These are phyloP conservation scores for Taxillus chinensis DNA, from an alignment of 164 flowering plant species.

Conservation along the genomic window DNA sequence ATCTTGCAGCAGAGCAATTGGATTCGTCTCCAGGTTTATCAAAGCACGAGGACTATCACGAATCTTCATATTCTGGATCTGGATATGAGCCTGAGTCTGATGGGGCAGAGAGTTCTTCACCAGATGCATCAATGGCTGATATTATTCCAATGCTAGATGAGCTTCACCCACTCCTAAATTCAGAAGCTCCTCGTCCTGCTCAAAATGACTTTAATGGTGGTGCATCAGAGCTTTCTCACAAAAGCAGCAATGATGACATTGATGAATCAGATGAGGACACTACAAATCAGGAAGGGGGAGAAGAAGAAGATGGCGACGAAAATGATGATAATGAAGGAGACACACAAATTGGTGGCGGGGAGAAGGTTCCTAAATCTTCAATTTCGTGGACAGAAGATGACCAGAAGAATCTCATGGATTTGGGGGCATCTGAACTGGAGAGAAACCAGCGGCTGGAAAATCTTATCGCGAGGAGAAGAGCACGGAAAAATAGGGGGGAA, in stretches of 20 bases:
- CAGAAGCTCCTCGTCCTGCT: slow-evolving; percentile 38
- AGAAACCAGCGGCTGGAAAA: slow-evolving; percentile 77
- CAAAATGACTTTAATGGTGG: slow-evolving; percentile 29
- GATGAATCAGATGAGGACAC: slow-evolving; percentile 38
- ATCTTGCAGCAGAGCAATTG: slow-evolving; percentile 13
- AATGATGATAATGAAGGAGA: slow-evolving; percentile 16
- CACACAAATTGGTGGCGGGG: slow-evolving; percentile 21
- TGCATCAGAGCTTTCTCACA: slow-evolving; percentile 25
- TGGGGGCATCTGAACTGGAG: slow-evolving; percentile 56
- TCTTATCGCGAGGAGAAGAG: slow-evolving; percentile 72
- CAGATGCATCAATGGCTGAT: slow-evolving; percentile 91
- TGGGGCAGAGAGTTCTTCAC: slow-evolving; percentile 81
- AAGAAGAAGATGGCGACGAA: slow-evolving; percentile 31
- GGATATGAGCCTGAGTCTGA: slow-evolving; percentile 60
- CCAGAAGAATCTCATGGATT: slow-evolving; percentile 80
- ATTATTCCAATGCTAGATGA: slow-evolving; percentile 89
- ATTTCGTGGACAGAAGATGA: slow-evolving; percentile 91
- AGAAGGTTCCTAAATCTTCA: slow-evolving; percentile 40
- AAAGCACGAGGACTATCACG: slow-evolving; percentile 17
- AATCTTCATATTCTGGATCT: slow-evolving; percentile 40
- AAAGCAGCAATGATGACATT: slow-evolving; percentile 22
- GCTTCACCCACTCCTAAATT: slow-evolving; percentile 77
- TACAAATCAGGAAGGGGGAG: slow-evolving; percentile 44
- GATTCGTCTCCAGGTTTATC: slow-evolving; percentile 8
- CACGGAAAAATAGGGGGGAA: slow-evolving; percentile 40